These are phyloP conservation scores for Paramecium sexaurelia DNA, from an alignment of 73 alveolate genomes.

Conservation along the genomic window DNA sequence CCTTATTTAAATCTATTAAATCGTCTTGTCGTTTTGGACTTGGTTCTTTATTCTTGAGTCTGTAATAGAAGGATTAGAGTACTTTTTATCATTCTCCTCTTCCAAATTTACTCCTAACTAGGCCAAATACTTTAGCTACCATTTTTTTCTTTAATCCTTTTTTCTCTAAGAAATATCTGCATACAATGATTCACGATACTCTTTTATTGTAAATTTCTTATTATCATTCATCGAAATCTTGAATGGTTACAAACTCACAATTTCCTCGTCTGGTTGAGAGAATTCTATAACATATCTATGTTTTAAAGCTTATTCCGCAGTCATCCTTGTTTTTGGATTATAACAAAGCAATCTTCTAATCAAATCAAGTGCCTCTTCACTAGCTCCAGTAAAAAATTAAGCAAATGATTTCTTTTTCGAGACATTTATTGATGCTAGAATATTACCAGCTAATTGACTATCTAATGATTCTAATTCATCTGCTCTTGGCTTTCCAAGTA, in stretches of 20 bases:
- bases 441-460: slow-evolving; percentile 76
- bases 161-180: slow-evolving; percentile 77
- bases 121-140: slow-evolving; percentile 67
- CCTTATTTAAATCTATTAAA: not conserved
- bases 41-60: not conserved
- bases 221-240: slow-evolving; percentile 85
- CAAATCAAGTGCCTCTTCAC: slow-evolving; percentile 82
- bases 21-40: not conserved
- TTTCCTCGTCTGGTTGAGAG: slow-evolving; percentile 82
- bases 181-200: slow-evolving; percentile 82
- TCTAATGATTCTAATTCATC: slow-evolving; percentile 84
- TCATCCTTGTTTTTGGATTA: slow-evolving; percentile 79
- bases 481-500: slow-evolving; percentile 81
- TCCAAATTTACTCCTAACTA: slow-evolving; percentile 53
- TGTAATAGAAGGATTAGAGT: not conserved
- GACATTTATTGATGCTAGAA: slow-evolving; percentile 74
- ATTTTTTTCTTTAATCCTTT: slow-evolving; percentile 77
- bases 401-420: slow-evolving; percentile 76
- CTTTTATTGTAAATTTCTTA: slow-evolving; percentile 81
- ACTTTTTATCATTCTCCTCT: slow-evolving; percentile 19
- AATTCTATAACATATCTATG: slow-evolving; percentile 87
- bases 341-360: slow-evolving; percentile 70
- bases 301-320: slow-evolving; percentile 84
- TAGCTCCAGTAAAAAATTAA: slow-evolving; percentile 76
- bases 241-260: slow-evolving; percentile 78